Percentiles rank a stretch among this genome's conserved stretches.
These are phyloP conservation scores for Phylloporus sp. DNA, from an alignment of 768 basidiomycete genomes.

Conservation along the genomic window DNA sequence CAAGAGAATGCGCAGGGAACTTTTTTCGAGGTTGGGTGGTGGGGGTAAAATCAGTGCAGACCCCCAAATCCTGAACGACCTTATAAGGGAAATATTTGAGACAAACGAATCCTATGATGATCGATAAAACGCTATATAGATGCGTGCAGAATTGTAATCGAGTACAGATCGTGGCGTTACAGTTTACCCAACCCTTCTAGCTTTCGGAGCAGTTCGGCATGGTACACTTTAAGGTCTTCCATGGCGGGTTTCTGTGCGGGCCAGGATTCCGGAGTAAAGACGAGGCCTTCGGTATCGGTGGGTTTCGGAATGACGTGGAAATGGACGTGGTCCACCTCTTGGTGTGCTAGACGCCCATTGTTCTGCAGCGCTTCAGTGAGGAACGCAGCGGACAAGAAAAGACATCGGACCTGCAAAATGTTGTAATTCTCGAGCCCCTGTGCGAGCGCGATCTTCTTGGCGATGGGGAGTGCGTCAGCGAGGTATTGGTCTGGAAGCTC, in stretches of 20 bases:
- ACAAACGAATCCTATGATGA: no score
- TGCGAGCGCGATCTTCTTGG: constrained; percentile 83
- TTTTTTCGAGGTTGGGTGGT: constrained; percentile 1
- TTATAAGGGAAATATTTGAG: neutral
- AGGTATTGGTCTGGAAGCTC: constrained; percentile 86
- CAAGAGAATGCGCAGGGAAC: neutral
- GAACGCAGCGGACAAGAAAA: neutral
- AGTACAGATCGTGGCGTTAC: constrained; percentile 4
- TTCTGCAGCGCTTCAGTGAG: constrained; percentile 39
- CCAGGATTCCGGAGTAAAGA: constrained; percentile 57
- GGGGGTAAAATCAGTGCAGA: neutral
- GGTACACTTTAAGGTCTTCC: constrained; percentile 24
- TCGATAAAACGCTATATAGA: neutral
- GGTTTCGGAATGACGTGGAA: constrained; percentile 96
- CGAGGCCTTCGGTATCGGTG: constrained; percentile 62
- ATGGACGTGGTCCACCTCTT: constrained; percentile 82
- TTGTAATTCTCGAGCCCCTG: constrained; percentile 79
- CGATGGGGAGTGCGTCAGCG: constrained; percentile 67
- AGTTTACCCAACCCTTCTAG: constrained; percentile 16
- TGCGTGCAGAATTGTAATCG: neutral
- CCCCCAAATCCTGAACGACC: neutral
- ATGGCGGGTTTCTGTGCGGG: constrained; percentile 13
- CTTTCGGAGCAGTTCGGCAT: constrained; percentile 15
- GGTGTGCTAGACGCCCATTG: constrained; percentile 62
- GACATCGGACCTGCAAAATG: constrained; percentile 55